A percentile compares a stretch with the other conserved stretches of the same genome.
Conservation (phyloP, 2,329 filamentous ascomycete species). For the Ophiostoma ulmi region DNA sequence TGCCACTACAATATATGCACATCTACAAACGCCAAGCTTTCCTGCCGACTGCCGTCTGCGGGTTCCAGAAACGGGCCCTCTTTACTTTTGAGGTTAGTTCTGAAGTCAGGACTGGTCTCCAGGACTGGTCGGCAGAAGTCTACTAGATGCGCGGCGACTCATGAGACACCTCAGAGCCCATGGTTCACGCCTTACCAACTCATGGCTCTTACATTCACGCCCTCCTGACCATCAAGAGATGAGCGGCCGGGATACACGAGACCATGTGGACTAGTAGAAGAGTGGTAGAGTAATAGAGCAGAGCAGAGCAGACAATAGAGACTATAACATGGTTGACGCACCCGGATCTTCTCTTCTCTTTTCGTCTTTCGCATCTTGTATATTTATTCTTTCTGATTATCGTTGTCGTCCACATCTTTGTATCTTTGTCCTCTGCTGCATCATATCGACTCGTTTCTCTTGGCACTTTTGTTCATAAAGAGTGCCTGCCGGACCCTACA, state of each 20-base stretch:
- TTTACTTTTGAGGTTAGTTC: not conserved
- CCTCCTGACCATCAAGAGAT: conserved; percentile 17
- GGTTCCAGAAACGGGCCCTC: conserved; percentile 14
- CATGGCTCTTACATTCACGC: not conserved
- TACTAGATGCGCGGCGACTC: not conserved
- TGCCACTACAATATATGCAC: not conserved
- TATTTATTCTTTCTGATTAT: not conserved
- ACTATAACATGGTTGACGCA: conserved; percentile 2
- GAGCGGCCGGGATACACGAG: not conserved
- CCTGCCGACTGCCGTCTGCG: conserved; percentile 20
- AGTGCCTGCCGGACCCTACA: not conserved
- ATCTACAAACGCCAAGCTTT: conserved; percentile 19
- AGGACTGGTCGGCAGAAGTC: not conserved
- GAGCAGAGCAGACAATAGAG: not conserved
- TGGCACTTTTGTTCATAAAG: not conserved
- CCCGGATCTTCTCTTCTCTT: not conserved
- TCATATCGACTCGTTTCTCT: not conserved
- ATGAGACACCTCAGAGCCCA: not conserved
- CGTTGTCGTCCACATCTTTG: not conserved
- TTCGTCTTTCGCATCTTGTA: not conserved
- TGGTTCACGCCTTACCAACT: not conserved
- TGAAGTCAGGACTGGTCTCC: conserved; percentile 11
- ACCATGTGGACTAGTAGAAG: not conserved
- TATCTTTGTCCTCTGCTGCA: not conserved
- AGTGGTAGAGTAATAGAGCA: not conserved